Evolutionary conservation across 805 yeast species (phyloP).

Genomic region (Teunomyces atbi): DNA sequence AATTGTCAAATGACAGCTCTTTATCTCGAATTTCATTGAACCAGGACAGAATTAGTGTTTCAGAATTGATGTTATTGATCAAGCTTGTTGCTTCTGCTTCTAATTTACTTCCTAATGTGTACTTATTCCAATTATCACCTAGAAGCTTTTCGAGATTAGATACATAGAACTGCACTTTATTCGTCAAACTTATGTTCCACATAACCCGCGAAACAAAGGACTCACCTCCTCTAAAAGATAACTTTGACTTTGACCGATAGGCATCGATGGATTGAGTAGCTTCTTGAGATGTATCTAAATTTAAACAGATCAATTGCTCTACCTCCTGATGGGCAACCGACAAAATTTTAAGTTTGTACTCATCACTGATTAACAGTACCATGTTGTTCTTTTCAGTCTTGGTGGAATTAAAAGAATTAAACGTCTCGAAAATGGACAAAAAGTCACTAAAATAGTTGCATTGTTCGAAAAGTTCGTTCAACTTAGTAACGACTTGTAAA

Average conservation of each 20-base stretch:
- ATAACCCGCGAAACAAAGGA: slow-evolving; percentile 3
- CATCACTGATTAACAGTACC: slow-evolving; percentile 33
- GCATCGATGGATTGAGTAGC: not conserved
- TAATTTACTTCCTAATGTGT: slow-evolving; percentile 56
- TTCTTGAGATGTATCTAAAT: not conserved
- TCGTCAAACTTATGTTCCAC: slow-evolving; percentile 12
- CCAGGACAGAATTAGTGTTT: slow-evolving; percentile 51
- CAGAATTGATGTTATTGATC: slow-evolving; percentile 45
- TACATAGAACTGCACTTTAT: slow-evolving; percentile 25
- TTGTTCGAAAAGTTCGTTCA: slow-evolving; percentile 24
- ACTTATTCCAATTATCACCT: slow-evolving; percentile 39
- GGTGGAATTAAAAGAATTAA: slow-evolving; percentile 12
- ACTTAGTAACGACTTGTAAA: slow-evolving; percentile 16
- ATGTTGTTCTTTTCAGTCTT: slow-evolving; percentile 12
- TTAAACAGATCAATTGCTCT: slow-evolving; percentile 14
- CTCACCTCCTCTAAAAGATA: not conserved
- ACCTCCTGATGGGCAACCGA: slow-evolving; percentile 29
- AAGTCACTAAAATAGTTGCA: slow-evolving; percentile 30
- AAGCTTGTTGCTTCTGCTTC: slow-evolving; percentile 48
- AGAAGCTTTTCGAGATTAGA: slow-evolving; percentile 21
- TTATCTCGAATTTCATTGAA: slow-evolving; percentile 12
- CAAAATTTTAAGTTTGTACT: slow-evolving; percentile 31
- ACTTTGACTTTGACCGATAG: not conserved
- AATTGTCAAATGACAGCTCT: slow-evolving; percentile 6
- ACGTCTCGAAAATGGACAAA: slow-evolving; percentile 21